These are phyloP conservation scores for Raphanus raphanistrum DNA, from an alignment of 345 rosid species.

Conservation along the genomic window DNA sequence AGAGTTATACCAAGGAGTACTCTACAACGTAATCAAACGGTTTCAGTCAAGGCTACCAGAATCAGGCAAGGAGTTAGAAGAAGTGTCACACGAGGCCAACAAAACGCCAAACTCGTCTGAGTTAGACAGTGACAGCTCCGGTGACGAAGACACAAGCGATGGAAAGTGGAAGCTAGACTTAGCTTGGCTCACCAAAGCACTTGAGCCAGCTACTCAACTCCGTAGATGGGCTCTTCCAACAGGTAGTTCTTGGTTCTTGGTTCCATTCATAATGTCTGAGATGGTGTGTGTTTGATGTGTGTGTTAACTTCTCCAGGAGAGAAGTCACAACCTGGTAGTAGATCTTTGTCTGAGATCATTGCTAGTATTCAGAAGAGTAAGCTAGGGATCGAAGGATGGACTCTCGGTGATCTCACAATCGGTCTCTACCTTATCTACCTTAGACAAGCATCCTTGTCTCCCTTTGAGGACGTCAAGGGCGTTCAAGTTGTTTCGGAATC, in stretches of 20 bases:
- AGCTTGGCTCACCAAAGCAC: slow-evolving; percentile 75
- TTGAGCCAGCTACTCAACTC: slow-evolving; percentile 79
- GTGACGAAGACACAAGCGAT: slow-evolving; percentile 52
- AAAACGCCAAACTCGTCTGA: slow-evolving; percentile 35
- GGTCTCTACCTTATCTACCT: slow-evolving; percentile 90
- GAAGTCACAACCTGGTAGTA: slow-evolving; percentile 50
- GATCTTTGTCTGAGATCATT: slow-evolving; percentile 77
- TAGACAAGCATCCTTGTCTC: slow-evolving; percentile 71
- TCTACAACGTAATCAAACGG: slow-evolving; percentile 46
- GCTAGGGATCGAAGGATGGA: slow-evolving; percentile 89
- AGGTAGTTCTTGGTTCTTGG: slow-evolving; percentile 36
- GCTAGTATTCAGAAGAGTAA: slow-evolving; percentile 88
- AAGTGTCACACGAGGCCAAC: slow-evolving; percentile 26
- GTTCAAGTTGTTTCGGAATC: slow-evolving; percentile 64
- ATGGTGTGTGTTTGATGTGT: slow-evolving; percentile 11
- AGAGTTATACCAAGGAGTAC: slow-evolving; percentile 41
- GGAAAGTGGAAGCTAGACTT: slow-evolving; percentile 69
- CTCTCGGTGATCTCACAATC: slow-evolving; percentile 87
- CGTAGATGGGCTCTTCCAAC: slow-evolving; percentile 76
- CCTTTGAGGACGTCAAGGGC: slow-evolving; percentile 72
- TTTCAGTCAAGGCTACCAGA: slow-evolving; percentile 50
- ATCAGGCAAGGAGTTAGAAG: slow-evolving; percentile 34
- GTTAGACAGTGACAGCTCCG: slow-evolving; percentile 43
- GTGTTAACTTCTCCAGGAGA: slow-evolving; percentile 42
- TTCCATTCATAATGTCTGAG: slow-evolving; percentile 17